These are phyloP conservation scores for Trichocomaceae sp. DNA, from an alignment of 2,329 filamentous ascomycete species.

Conservation along the genomic window DNA sequence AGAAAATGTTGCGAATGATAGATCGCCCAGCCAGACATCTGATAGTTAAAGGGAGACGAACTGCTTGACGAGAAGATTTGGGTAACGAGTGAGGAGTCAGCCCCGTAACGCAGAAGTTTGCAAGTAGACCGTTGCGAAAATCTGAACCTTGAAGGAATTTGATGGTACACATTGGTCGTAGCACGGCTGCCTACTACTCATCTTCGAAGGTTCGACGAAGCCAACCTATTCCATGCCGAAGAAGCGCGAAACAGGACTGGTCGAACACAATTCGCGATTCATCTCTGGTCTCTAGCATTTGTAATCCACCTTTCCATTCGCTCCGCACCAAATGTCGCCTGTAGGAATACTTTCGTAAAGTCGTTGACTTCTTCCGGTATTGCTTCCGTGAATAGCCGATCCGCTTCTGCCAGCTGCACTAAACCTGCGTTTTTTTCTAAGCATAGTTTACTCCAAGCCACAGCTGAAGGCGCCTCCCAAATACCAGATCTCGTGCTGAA, in stretches of 20 bases:
- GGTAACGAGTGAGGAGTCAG: not conserved
- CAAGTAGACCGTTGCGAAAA: no score
- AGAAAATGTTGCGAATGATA: constrained; percentile 16
- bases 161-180: no score
- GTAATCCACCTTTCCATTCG: constrained; percentile 1
- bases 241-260: no score
- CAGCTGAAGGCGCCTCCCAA: constrained; percentile 2
- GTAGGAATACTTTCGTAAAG: constrained; percentile 1
- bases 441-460: constrained; percentile 1
- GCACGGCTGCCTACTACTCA: no score
- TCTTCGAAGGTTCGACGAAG: no score
- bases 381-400: constrained; percentile 1
- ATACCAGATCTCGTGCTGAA: not conserved
- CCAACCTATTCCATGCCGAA: no score
- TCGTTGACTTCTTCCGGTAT: constrained; percentile 1
- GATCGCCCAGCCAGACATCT: not conserved
- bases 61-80: not conserved
- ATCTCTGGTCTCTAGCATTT: not conserved
- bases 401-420: not conserved
- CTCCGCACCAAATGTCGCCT: constrained; percentile 1
- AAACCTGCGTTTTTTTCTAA: not conserved
- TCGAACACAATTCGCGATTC: not conserved
- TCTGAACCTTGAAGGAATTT: no score
- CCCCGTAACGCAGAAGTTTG: no score
- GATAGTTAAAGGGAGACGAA: not conserved